Evolutionary conservation across 148 eudicot species (phyloP), one percentile per base, ranked within the genome.

Genomic region (Rhododendron ferrugineum): DNA sequence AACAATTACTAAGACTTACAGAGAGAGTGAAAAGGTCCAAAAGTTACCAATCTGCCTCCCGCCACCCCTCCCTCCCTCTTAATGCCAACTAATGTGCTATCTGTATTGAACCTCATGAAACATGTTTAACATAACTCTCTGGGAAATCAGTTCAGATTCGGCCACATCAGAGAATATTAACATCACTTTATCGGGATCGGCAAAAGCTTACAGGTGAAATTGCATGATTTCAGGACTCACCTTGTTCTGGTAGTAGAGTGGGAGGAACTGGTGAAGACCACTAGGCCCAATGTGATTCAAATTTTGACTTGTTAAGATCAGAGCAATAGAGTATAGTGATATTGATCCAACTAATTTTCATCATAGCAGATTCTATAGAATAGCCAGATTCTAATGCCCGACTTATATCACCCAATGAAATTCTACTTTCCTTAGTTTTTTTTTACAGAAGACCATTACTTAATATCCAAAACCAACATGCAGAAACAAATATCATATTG

Each of bases 321-420:
- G 34, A 79, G 36, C 36, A 79, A 49, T 16, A 15, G 37, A 79
- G 37, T 18, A 47, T 49, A 28, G 9, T 79, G 30, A 47, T 49
- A 15, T 47, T 78, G 81, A 78, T 79, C 82, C 60, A 79, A 15
- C 37, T 49, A 79, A 49, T 79, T 79, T 49, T 79, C 60, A 79
- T 79, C 9, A 79, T 11, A 34, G 70, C 16, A 22, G 28, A 62
- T 54, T 37, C 30, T 56, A 2, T 3, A 54, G 18, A 54, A 32
- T 32, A 62, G 70, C 70, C 10, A 66, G 36, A 28, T 68, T 68
- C 74, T 28, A 82, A 26, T 37, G 42, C 82, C 13, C 1, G 15
- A 6, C 54, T 28, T 28, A 64, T 40, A 64, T 20, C 49, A 20
- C 44, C 14, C 2, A 1, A 16, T 16, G 6, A 44, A 82, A 44